A percentile compares a stretch with the other conserved stretches of the same genome.
Conservation (phyloP, 1,139 yeast genomes). For the Geotrichum australiense region DNA sequence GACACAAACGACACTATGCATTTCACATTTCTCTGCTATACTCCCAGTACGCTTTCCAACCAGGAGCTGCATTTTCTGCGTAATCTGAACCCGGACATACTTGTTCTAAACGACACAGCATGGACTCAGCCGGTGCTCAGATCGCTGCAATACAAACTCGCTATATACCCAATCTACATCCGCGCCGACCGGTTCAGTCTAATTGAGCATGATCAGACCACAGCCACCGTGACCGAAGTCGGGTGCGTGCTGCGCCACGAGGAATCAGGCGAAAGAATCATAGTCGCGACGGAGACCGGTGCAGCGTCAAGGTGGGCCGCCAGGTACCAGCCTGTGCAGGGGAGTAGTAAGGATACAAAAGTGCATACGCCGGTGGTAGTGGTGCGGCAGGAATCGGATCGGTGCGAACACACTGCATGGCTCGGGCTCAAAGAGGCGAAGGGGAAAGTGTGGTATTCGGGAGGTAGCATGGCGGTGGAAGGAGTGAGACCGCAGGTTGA, state of each 20-base stretch:
- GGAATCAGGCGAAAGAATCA: constrained; percentile 1
- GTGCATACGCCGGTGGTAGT: constrained; percentile 3
- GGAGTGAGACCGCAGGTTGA: constrained; percentile 41
- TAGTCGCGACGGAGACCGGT: not conserved
- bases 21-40: constrained; percentile 8
- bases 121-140: constrained; percentile 4
- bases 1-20: no score
- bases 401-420: not conserved
- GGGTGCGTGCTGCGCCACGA: constrained; percentile 1
- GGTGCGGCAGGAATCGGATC: not conserved
- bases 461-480: constrained; percentile 67
- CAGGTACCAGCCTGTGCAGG: constrained; percentile 3
- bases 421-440: not conserved
- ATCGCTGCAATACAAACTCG: constrained; percentile 3
- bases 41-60: constrained; percentile 1
- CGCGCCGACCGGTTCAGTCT: not conserved
- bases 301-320: constrained; percentile 3
- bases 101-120: constrained; percentile 9
- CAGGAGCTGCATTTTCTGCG: constrained; percentile 6
- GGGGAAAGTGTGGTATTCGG: constrained; percentile 66
- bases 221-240: not conserved
- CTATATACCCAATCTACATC: constrained; percentile 1
- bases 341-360: constrained; percentile 2
- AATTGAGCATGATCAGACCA: not conserved
- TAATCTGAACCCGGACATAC: constrained; percentile 7